Evolutionary conservation across 129 eudicot species (phyloP), one percentile per base, ranked within the genome.

Genomic region (Dittrichia graveolens): DNA sequence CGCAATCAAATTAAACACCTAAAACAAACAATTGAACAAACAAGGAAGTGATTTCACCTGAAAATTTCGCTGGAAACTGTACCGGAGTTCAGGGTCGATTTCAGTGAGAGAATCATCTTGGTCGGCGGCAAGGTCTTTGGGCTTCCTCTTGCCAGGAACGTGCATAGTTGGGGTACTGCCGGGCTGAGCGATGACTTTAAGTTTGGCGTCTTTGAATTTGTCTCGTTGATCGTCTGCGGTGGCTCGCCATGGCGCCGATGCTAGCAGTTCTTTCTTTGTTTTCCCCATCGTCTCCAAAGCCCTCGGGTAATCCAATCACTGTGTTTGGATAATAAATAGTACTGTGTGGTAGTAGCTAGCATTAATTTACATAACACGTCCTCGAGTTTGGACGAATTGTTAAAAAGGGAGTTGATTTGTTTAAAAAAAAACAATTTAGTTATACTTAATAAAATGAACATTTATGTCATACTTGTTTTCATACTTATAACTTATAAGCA

Each of bases 161-260:
- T 95, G 90, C 99, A 95, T 95, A 43, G 86, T 91, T 40, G 98
- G 85, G 19, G 96, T 89, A 35, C 78, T 38, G 9, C 99, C 99
- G 1, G 97, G 91, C 69, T 95, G 83, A 40, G 81, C 84, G 5
- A 95, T 95, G 48, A 88, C 96, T 61, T 87, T 95, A n/a, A 95
- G 72, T 80, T 81, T 91, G 0, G 91, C 97, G 68, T 86, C 97
- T 75, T 83, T 79, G 87, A 95, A 95, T 65, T 86, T 86, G 31
- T 91, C 85, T 10, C 68, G 63, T 11, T 85, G 69, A 24, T 59
- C 66, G 42, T 85, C 84, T 2, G 82, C 81, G 16, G 70, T 83
- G 24, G 69, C 85, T 61, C 99, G 88, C 99, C 99, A 94, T 74
- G 99, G 99, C 8, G 97, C 99, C 63, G 99, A 90, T 18, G 85